Base-by-base conservation (phyloP, 1,139 yeast genomes). In the Geotrichum restrictum region DNA sequence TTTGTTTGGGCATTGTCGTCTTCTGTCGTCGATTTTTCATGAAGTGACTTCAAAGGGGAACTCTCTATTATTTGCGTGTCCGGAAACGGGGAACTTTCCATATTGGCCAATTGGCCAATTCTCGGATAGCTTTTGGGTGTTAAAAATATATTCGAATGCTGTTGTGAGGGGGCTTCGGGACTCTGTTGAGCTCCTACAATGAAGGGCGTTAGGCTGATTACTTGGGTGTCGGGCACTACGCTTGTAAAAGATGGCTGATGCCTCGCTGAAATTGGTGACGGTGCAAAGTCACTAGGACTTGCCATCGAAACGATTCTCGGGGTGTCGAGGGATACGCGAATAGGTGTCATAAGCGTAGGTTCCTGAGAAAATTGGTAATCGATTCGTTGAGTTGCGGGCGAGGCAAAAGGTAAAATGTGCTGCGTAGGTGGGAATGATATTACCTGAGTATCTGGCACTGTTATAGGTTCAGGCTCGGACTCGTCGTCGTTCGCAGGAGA, bases 51-150 rank as follows among this genome's bases (percentile, higher is more conserved):
- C 10, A 13, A 11, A 4, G 49, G 45, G 5, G 22, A 22, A 14
- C 39, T 27, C 32, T 32, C 43, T 19, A 32, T 39, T 21, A 46
- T 19, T 21, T 46, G 49, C 11, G 49, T 46, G 14, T 46, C 49
- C 1, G 19, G 36, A 7, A 29, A 11, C 8, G 41, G 49, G 8
- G 49, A 39, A 24, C n/a, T 38, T 13, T 46, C 43, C 11, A 16
- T 22, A 4, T n/a, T 14, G 8, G 39, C 18, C 21, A 40, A 29
- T 32, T 29, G 38, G 11, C 44, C 21, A 13, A 40, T n/a, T 8
- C 29, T 43, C 22, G 37, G 34, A 22, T 34, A 22, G 13, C 31
- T 40, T 31, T 38, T 46, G 13, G 49, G 49, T 3, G 49, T 46
- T n/a, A 39, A 11, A 38, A 46, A 46, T 21, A 36, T 21, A 18